Percentiles rank a stretch among this genome's conserved stretches.
Conservation (phyloP, 495 filamentous ascomycete species). For the Venustampulla echinocandica region DNA sequence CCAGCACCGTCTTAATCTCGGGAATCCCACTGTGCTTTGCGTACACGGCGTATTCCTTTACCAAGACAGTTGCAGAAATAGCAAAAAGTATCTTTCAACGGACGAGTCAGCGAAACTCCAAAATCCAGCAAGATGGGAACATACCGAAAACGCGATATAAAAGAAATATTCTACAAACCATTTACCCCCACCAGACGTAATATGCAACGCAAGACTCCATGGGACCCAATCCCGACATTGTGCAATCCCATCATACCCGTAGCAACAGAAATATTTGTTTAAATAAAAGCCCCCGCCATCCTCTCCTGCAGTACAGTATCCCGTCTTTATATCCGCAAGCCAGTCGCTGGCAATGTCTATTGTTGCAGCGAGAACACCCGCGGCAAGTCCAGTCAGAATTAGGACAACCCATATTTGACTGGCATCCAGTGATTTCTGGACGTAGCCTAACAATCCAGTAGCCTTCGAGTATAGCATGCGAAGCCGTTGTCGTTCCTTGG, state of each 20-base stretch:
- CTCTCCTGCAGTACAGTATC: constrained; percentile 65
- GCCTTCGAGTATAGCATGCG: constrained; percentile 62
- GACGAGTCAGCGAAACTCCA: not conserved
- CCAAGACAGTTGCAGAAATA: constrained; percentile 65
- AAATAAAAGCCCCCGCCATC: constrained; percentile 84
- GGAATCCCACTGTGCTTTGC: constrained; percentile 96
- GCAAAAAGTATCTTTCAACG: constrained; percentile 65
- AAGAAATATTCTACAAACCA: constrained; percentile 83
- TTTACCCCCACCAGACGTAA: constrained; percentile 52
- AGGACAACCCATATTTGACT: constrained; percentile 89
- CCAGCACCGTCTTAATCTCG: constrained; percentile 94
- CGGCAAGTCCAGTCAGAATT: constrained; percentile 63
- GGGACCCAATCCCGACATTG: constrained; percentile 78
- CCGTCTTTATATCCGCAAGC: constrained; percentile 90
- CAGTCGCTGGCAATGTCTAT: constrained; percentile 94
- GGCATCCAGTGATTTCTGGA: constrained; percentile 63
- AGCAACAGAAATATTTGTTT: constrained; percentile 85
- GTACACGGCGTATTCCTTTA: constrained; percentile 75
- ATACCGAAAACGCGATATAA: constrained; percentile 73
- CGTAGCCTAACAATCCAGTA: constrained; percentile 63
- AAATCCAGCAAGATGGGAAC: constrained; percentile 16
- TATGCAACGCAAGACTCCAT: constrained; percentile 69
- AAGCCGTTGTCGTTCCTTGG: constrained; percentile 86
- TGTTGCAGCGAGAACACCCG: constrained; percentile 72
- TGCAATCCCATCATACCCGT: constrained; percentile 70